Evolutionary conservation across 176 grass and related monocot genomes (phyloP), one percentile per base, ranked within the genome.

Genomic region (Hordeum vulgare): DNA sequence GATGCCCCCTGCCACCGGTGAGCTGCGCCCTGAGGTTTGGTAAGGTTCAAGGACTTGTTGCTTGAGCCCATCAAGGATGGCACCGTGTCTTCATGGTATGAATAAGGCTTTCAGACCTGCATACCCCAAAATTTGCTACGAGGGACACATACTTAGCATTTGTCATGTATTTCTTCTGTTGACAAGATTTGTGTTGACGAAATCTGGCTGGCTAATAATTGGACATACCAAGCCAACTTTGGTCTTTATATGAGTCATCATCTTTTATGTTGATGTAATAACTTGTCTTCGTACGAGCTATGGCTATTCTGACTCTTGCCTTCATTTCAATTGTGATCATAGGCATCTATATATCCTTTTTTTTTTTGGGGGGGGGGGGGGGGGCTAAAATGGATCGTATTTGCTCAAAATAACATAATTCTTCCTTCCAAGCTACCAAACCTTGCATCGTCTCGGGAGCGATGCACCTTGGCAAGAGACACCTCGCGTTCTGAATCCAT

Each of bases 1-100:
- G 96, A 94, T 92, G 93, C 96, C 96, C 63, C 96, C 93, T 0
- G 91, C 96, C 47, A 94, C 88, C 4, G 93, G 96, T 11, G 91
- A 99, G 78, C 93, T 99, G 27, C 96, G 96, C 18, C 96, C 91
- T 14, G 96, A 96, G 71, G 93, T 96, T 67, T 99, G 93, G 91
- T 94, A 82, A 94, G 21, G 25, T 10, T 27, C 42, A 53, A 53
- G 75, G 37, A 18, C 36, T 56, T 80, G 35, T 56, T 80, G 35
- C 15, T 36, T n/a, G 27, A 26, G 27, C 40, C 24, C 6, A 17
- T 2, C 15, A 60, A 15, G 11, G 62, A 41, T 78, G 27, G 4
- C 36, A 53, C 86, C 84, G 66, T 70, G 80, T 53, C 80, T 28
- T 13, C 14, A 69, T 7, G 60, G 26, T 75, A 80, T 90, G 84